Evolutionary conservation across 495 filamentous ascomycete genomes (phyloP).

Genomic region (Aspergillus bridgeri): DNA sequence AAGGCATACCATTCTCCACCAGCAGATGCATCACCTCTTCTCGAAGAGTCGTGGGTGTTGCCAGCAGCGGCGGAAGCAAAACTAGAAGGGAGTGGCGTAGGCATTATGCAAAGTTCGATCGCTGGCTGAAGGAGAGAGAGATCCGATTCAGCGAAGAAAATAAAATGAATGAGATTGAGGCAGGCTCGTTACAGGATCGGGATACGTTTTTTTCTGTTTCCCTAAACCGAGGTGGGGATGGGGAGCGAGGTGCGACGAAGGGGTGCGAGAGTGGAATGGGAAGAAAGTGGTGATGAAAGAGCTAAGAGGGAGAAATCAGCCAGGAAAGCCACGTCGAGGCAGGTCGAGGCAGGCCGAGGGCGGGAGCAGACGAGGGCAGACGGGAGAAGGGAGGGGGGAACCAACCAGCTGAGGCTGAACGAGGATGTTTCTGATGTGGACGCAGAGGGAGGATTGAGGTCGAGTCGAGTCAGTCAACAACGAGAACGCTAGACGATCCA

Average conservation of each 20-base stretch:
- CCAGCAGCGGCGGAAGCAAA: slow-evolving; percentile 81
- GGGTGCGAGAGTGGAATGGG: not conserved
- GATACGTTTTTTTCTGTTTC: not conserved
- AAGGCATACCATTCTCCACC: slow-evolving; percentile 55
- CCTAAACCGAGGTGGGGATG: not conserved
- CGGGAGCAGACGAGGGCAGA: not conserved
- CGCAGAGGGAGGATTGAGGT: slow-evolving; percentile 16
- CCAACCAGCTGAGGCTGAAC: not conserved
- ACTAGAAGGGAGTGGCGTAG: slow-evolving; percentile 74
- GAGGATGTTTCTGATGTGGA: not conserved
- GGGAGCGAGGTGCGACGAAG: slow-evolving; percentile 5
- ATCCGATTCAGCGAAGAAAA: slow-evolving; percentile 6
- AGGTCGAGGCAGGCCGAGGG: too few species aligned
- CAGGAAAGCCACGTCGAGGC: not conserved
- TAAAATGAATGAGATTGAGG: slow-evolving; percentile 2
- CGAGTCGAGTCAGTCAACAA: slow-evolving; percentile 7
- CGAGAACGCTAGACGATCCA: slow-evolving; percentile 27
- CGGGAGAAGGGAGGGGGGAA: not conserved
- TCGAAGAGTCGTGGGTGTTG: slow-evolving; percentile 56
- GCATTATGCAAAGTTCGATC: slow-evolving; percentile 49
- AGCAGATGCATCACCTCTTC: slow-evolving; percentile 52
- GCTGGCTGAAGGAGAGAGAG: slow-evolving; percentile 12
- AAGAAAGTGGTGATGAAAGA: not conserved
- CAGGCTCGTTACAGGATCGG: slow-evolving; percentile 1
- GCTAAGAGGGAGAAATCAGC: slow-evolving; percentile 1